Percentiles rank a stretch among this genome's conserved stretches.
These are phyloP conservation scores for Yarrowia sp. DNA, from an alignment of 805 yeast genomes.

Conservation along the genomic window DNA sequence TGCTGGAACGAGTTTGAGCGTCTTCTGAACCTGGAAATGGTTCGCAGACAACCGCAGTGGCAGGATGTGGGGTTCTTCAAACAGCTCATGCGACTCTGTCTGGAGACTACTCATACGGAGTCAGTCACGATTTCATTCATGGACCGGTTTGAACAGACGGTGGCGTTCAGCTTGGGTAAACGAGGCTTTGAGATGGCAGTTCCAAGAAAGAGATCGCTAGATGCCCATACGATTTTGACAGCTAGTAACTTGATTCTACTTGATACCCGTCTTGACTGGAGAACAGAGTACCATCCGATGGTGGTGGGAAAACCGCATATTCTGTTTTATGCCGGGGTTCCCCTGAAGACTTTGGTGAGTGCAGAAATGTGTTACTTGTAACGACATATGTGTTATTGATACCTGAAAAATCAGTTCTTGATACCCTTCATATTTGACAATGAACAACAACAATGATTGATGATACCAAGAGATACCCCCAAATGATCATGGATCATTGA, in stretches of 20 bases:
- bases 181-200: conserved; percentile 8
- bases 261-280: conserved; percentile 10
- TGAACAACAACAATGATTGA: too few relatives aligned
- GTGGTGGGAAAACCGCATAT: conserved; percentile 2
- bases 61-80: conserved; percentile 26
- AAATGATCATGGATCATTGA: too few relatives aligned
- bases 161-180: conserved; percentile 14
- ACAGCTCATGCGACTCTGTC: conserved; percentile 28
- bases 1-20: conserved; percentile 38
- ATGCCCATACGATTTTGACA: conserved; percentile 4
- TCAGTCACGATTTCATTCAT: conserved; percentile 15
- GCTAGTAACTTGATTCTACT: not conserved
- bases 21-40: conserved; percentile 25
- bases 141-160: conserved; percentile 27
- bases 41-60: conserved; percentile 8
- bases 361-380: too few relatives aligned
- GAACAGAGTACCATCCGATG: conserved; percentile 10
- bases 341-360: conserved; percentile 25
- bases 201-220: not conserved
- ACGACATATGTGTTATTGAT: not conserved
- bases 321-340: conserved; percentile 19
- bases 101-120: conserved; percentile 11
- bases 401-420: not conserved
- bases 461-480: too few relatives aligned
- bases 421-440: not conserved